Evolutionary conservation across 2,329 filamentous ascomycete genomes (phyloP).

Genomic region (Trematosphaeria pertusa): DNA sequence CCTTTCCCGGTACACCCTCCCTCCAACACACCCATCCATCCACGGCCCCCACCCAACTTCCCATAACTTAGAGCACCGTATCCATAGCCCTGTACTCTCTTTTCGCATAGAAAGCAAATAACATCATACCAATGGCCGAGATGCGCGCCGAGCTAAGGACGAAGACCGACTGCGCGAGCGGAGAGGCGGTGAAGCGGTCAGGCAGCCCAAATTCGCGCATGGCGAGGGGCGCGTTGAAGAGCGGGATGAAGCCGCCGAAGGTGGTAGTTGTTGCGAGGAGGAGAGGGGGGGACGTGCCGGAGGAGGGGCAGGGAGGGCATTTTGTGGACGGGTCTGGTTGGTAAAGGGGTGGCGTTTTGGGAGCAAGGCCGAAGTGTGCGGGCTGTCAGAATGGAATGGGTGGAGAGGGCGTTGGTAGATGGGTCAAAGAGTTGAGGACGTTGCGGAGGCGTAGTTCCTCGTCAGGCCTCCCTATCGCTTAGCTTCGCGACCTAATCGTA

Average conservation of each 20-base stretch:
- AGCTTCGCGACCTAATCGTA: no score
- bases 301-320: conserved; percentile 4
- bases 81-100: conserved; percentile 6
- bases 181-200: conserved; percentile 3
- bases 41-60: no score
- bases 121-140: conserved; percentile 9
- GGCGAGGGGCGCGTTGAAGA: conserved; percentile 6
- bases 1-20: no score
- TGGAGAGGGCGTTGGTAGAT: background rate
- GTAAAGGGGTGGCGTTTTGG: no score
- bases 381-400: background rate
- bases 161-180: conserved; percentile 14
- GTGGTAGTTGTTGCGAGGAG: conserved; percentile 14
- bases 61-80: conserved; percentile 7
- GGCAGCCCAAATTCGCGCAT: conserved; percentile 14
- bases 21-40: no score
- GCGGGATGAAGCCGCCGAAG: conserved; percentile 10
- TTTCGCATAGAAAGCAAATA: conserved; percentile 11
- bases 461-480: no score
- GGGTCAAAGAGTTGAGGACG: background rate
- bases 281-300: conserved; percentile 16
- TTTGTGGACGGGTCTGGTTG: background rate
- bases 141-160: conserved; percentile 7
- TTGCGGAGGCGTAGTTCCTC: no score
- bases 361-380: no score